A percentile compares a stretch with the other conserved stretches of the same genome.
phyloP scores from a whole-genome alignment of 2,329 filamentous ascomycete species.

The Penicillium palitans region DNA sequence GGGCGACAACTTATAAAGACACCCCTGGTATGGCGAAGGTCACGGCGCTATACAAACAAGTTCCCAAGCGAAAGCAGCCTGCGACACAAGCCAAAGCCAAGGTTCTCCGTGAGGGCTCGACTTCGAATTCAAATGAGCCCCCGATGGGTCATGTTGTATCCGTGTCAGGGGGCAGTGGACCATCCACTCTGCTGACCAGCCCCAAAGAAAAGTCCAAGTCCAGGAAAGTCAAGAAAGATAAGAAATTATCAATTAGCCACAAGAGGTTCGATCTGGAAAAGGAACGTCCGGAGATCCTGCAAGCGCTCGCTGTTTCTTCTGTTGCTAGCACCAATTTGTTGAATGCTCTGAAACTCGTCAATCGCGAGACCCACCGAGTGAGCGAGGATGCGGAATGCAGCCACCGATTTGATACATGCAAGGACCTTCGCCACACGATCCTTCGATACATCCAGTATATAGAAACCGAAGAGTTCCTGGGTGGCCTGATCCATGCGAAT shows the following conservation, averaged over 20 bases:
- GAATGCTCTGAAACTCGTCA: slow-evolving; percentile 85
- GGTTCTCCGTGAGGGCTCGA: slow-evolving; percentile 76
- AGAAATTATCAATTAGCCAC: slow-evolving; percentile 48
- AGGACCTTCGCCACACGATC: slow-evolving; percentile 78
- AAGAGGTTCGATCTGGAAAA: slow-evolving; percentile 78
- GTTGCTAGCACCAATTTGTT: slow-evolving; percentile 88
- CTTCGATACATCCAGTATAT: slow-evolving; percentile 90
- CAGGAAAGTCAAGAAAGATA: slow-evolving; percentile 57
- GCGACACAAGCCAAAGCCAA: slow-evolving; percentile 76
- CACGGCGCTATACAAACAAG: slow-evolving; percentile 71
- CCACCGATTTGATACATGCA: slow-evolving; percentile 80
- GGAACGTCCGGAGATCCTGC: slow-evolving; percentile 84
- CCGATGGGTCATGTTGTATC: slow-evolving; percentile 43
- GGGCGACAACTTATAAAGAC: slow-evolving; percentile 78
- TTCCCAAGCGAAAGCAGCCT: slow-evolving; percentile 68
- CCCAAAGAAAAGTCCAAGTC: slow-evolving; percentile 41
- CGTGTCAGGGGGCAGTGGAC: slow-evolving; percentile 40
- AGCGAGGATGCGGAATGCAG: slow-evolving; percentile 78
- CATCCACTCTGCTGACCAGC: slow-evolving; percentile 38
- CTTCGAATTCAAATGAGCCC: slow-evolving; percentile 40
- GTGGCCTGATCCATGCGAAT: slow-evolving; percentile 86
- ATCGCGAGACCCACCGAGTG: slow-evolving; percentile 82
- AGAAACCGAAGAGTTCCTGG: slow-evolving; percentile 87
- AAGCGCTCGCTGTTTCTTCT: slow-evolving; percentile 83
- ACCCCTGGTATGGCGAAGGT: slow-evolving; percentile 78